phyloP scores from a whole-genome alignment of 768 basidiomycete genomes.

The Boletus subparvulus region DNA sequence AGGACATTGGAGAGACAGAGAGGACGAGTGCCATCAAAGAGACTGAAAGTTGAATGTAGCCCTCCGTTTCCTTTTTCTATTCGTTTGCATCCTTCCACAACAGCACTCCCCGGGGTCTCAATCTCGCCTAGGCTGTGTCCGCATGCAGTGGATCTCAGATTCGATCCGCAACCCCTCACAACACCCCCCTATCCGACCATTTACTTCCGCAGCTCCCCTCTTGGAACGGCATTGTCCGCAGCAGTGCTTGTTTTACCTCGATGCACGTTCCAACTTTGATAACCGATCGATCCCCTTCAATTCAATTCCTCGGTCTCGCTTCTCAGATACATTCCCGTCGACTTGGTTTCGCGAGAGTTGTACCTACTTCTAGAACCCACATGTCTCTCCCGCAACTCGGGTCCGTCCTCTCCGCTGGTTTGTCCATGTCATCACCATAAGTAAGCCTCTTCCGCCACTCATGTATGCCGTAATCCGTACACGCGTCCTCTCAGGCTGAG shows the following conservation, averaged over 20 bases:
- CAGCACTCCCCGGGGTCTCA: slow-evolving; percentile 18
- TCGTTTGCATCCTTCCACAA: background rate
- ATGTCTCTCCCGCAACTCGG: background rate
- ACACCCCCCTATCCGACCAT: background rate
- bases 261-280: too few species aligned
- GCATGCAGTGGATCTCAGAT: slow-evolving; percentile 9
- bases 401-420: background rate
- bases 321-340: too few species aligned
- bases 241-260: too few species aligned
- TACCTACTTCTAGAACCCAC: background rate
- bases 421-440: background rate
- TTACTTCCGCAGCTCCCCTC: background rate
- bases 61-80: slow-evolving; percentile 16
- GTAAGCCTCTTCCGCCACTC: background rate
- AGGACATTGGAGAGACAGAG: slow-evolving; percentile 15
- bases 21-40: slow-evolving; percentile 6
- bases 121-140: slow-evolving; percentile 20
- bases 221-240: too few species aligned
- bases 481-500: background rate
- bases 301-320: background rate
- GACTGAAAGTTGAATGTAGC: background rate
- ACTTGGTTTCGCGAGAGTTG: background rate
- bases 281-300: too few species aligned
- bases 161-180: slow-evolving; percentile 1
- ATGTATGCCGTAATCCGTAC: slow-evolving; percentile 4